Evolutionary conservation across 176 grass and related monocot species (phyloP).

Genomic region (Triticum urartu): DNA sequence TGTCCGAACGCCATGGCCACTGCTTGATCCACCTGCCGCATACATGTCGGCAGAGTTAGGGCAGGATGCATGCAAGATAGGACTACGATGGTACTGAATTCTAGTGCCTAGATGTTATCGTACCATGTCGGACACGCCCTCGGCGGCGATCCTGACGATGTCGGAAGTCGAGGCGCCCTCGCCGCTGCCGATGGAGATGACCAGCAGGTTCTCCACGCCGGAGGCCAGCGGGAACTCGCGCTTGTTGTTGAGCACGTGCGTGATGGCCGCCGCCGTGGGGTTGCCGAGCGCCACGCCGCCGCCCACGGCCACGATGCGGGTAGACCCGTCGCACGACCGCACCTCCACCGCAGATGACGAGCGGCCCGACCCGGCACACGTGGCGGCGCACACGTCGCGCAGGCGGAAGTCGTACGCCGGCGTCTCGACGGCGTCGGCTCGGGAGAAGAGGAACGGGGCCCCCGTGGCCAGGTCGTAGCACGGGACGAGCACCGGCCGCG

Average conservation of each 20-base stretch:
- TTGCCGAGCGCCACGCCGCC: constrained; percentile 77
- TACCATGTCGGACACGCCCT: constrained; percentile 86
- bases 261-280: constrained; percentile 93
- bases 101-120: neutral
- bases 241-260: constrained; percentile 96
- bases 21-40: constrained; percentile 81
- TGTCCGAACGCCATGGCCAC: constrained; percentile 96
- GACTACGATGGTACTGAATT: neutral
- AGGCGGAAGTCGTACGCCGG: constrained; percentile 74
- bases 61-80: too few relatives aligned
- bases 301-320: constrained; percentile 63
- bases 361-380: constrained; percentile 45
- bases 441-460: constrained; percentile 80
- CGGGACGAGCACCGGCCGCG: constrained; percentile 74
- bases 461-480: constrained; percentile 83
- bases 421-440: constrained; percentile 75
- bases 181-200: constrained; percentile 69
- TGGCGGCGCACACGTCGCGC: constrained; percentile 75
- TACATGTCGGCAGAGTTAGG: too few relatives aligned
- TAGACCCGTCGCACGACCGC: constrained; percentile 60
- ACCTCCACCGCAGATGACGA: constrained; percentile 38
- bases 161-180: constrained; percentile 41
- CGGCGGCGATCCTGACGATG: constrained; percentile 68
- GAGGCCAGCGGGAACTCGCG: constrained; percentile 70
- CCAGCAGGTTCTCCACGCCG: constrained; percentile 72